Evolutionary conservation across 1,284 basidiomycete species (phyloP), one percentile per base, ranked within the genome.

Genomic region (Cronartium ribicola): DNA sequence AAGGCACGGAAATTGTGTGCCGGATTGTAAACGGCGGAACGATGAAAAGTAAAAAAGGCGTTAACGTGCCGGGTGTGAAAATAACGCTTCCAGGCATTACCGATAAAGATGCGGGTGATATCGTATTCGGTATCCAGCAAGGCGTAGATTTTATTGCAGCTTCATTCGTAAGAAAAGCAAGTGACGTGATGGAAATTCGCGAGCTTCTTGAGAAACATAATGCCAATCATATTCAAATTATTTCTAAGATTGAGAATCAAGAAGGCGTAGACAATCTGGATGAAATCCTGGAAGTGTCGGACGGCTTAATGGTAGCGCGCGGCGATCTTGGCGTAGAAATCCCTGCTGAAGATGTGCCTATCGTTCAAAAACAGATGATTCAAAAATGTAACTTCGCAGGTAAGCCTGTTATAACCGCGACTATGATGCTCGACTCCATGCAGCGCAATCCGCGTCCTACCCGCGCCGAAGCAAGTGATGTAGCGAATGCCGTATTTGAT

Each of bases 331-430:
- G 80, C 66, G 80, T 81, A 67, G 80, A 81, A 77, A 81, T 81
- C 69, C 80, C 80, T 39, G 80, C 80, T 17, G 79, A 79, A 10
- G 79, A 81, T 78, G 80, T 81, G 40, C 80, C 80, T 73, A 78
- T 81, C 77, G 80, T 80, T 1, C 80, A 81, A 74, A 81, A 81
- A 79, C 80, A 80, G 80, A 81, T 81, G 78, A 81, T 81, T 73
- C 73, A 78, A 76, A 80, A 80, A 77, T 80, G 80, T 80, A 81
- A 81, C 78, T 80, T 81, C 73, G 79, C 78, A 37, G 80, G 80
- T 68, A 81, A 81, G 77, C 80, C 80, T n/a, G 77, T 77, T 36
- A 81, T 81, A 67, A 80, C 80, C 75, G 80, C 80, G 36, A 81
- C 80, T 22, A 80, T 80, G 77, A 81, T 81, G 80, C 78, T 81